phyloP scores from a whole-genome alignment of 495 filamentous ascomycete genomes.

The Penicillium canariense region DNA sequence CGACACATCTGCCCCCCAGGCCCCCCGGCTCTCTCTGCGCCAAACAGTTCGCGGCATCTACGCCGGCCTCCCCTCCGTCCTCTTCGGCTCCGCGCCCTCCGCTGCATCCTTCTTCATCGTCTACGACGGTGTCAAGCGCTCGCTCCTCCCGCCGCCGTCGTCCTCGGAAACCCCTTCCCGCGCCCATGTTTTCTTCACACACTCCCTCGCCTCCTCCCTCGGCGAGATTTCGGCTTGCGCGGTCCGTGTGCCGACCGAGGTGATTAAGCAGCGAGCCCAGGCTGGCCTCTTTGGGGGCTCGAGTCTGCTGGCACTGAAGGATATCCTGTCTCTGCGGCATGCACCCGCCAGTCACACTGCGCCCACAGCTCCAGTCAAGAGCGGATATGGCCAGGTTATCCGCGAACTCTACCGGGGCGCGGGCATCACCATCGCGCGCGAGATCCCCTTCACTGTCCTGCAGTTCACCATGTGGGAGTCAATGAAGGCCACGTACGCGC shows the following conservation, averaged over 20 bases:
- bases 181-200: constrained; percentile 48
- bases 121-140: constrained; percentile 78
- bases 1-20: constrained; percentile 65
- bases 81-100: constrained; percentile 83
- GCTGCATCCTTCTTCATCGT: constrained; percentile 98
- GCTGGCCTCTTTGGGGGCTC: constrained; percentile 64
- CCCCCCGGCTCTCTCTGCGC: constrained; percentile 35
- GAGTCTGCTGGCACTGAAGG: constrained; percentile 54
- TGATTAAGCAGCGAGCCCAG: constrained; percentile 94
- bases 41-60: constrained; percentile 69
- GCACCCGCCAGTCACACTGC: constrained; percentile 6
- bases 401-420: constrained; percentile 87
- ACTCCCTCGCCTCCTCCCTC: constrained; percentile 83
- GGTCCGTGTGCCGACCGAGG: constrained; percentile 91
- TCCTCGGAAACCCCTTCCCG: constrained; percentile 28
- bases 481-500: constrained; percentile 63
- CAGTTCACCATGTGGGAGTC: constrained; percentile 98
- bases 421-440: constrained; percentile 85
- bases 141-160: constrained; percentile 38
- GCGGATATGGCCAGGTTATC: constrained; percentile 60
- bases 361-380: constrained; percentile 3
- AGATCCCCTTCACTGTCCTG: constrained; percentile 95
- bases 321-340: constrained; percentile 61
- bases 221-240: constrained; percentile 93
- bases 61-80: constrained; percentile 63